Base-by-base conservation (phyloP, 2,329 filamentous ascomycete species). In the Diaporthe australafricana region DNA sequence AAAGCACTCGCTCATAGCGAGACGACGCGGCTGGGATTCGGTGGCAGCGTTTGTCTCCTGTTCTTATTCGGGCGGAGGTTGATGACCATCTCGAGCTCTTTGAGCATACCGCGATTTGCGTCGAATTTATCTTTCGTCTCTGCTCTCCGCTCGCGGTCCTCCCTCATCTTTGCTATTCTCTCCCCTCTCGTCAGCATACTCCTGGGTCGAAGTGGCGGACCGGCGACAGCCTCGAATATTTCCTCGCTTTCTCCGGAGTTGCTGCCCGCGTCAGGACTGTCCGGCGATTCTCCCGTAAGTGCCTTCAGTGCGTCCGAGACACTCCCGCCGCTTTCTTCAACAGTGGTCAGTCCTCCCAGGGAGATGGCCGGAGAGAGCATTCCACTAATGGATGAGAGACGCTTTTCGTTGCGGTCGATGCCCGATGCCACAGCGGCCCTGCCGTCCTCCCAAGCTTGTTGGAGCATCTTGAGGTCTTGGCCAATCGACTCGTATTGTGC, bases 401-500 rank as follows among this genome's bases (percentile, higher is more conserved):
- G 87, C 80, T 92, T 91, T 80, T 94, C 92, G 79, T 95, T 94
- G 72, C 92, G 91, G 80, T 96, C 92, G 78, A 98, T 93, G 75
- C 93, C 95, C 69, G 91, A 90, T 57, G 94, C 91, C 67, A 99
- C 85, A 7, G 94, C 91, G n/a, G 92, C 89, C 80, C 93, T 96
- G 65, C 96, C 96, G 67, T 92, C 89, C 77, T 97, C 94, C 95
- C 95, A 98, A 74, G 94, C 93, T 74, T 93, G 88, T 81, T 95
- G 90, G 63, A 98, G 84, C 53, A 92, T 89, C 79, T 92, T 92
- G 55, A 99, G 87, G 78, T 99, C 96, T 32, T 91, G 87, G 3
- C 96, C 96, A 74, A 99, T 97, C 5, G 95, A 96, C 70, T 99
- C 96, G 81, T 98, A 99, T 78, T 98, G 96, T 27, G 91, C 84